Conservation (phyloP, 129 eudicot species). For the Sambucus nigra region DNA sequence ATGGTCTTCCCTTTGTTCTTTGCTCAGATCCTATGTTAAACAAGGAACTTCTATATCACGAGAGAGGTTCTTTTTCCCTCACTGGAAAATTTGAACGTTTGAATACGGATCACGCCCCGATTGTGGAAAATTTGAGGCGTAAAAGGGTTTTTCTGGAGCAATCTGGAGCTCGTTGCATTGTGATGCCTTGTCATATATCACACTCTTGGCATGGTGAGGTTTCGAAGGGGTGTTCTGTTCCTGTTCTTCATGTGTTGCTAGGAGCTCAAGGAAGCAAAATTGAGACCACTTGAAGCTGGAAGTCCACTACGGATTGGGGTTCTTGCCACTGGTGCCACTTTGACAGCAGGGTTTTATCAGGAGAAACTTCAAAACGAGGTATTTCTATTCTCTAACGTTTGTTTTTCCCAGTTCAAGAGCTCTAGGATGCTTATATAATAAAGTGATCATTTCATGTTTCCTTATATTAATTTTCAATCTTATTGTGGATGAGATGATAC, state of each 20-base stretch:
- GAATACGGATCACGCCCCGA: slow-evolving; percentile 13
- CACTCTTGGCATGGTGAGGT: slow-evolving; percentile 67
- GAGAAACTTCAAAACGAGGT: slow-evolving; percentile 70
- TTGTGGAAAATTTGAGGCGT: slow-evolving; percentile 40
- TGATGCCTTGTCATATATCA: too few species aligned
- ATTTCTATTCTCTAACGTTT: too few species aligned
- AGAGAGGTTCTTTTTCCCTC: slow-evolving; percentile 17
- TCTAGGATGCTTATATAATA: too few species aligned
- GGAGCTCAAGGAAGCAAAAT: slow-evolving; percentile 67
- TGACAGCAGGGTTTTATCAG: slow-evolving; percentile 47
- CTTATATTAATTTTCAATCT: too few species aligned
- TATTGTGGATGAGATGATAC: too few species aligned
- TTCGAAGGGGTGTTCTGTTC: slow-evolving; percentile 51
- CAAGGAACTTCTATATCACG: slow-evolving; percentile 23
- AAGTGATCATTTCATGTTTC: too few species aligned
- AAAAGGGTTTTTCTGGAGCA: slow-evolving; percentile 52
- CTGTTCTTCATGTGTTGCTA: slow-evolving; percentile 71
- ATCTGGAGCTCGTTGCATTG: slow-evolving; percentile 64
- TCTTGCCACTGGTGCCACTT: slow-evolving; percentile 39
- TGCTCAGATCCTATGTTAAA: slow-evolving; percentile 44
- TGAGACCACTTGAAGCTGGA: slow-evolving; percentile 79
- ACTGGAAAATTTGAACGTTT: slow-evolving; percentile 2
- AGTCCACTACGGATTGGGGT: slow-evolving; percentile 53
- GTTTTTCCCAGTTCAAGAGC: too few species aligned
- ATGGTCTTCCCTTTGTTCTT: slow-evolving; percentile 44